Percentiles rank a stretch among this genome's conserved stretches.
Conservation (phyloP, 768 basidiomycete genomes). For the Termitomyces sp. region DNA sequence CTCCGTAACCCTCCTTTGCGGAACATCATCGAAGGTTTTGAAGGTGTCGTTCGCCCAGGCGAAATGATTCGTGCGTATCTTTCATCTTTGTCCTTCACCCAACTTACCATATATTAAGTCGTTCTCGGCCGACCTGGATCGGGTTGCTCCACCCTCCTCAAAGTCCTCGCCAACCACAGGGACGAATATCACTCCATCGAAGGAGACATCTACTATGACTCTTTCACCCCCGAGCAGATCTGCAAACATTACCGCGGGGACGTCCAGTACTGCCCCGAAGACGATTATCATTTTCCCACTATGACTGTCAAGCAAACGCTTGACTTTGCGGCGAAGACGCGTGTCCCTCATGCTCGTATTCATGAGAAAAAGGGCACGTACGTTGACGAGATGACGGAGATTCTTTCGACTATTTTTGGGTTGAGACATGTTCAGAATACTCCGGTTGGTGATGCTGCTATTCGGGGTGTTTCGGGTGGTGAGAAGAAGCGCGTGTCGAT, state of each 20-base stretch:
- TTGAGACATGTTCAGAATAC: slow-evolving; percentile 68
- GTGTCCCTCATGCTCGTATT: slow-evolving; percentile 54
- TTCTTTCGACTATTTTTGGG: slow-evolving; percentile 67
- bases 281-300: slow-evolving; percentile 82
- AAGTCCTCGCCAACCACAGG: slow-evolving; percentile 72
- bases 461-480: slow-evolving; percentile 72
- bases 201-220: slow-evolving; percentile 74
- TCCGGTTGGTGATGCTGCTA: slow-evolving; percentile 69
- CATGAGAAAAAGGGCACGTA: slow-evolving; percentile 37
- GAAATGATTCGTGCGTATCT: slow-evolving; percentile 69
- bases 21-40: slow-evolving; percentile 56
- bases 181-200: slow-evolving; percentile 60
- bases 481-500: slow-evolving; percentile 83
- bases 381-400: slow-evolving; percentile 42
- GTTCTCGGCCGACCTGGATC: slow-evolving; percentile 84
- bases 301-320: slow-evolving; percentile 78
- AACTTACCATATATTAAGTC: slow-evolving; percentile 33
- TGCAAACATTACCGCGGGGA: slow-evolving; percentile 68
- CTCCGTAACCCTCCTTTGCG: slow-evolving; percentile 56
- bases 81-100: not conserved
- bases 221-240: slow-evolving; percentile 62
- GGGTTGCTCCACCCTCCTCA: slow-evolving; percentile 82
- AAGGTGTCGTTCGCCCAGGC: slow-evolving; percentile 59
- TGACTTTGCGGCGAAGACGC: slow-evolving; percentile 59
- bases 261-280: slow-evolving; percentile 76